Conservation (phyloP, 2,329 filamentous ascomycete species). For the Neurospora crassa region DNA sequence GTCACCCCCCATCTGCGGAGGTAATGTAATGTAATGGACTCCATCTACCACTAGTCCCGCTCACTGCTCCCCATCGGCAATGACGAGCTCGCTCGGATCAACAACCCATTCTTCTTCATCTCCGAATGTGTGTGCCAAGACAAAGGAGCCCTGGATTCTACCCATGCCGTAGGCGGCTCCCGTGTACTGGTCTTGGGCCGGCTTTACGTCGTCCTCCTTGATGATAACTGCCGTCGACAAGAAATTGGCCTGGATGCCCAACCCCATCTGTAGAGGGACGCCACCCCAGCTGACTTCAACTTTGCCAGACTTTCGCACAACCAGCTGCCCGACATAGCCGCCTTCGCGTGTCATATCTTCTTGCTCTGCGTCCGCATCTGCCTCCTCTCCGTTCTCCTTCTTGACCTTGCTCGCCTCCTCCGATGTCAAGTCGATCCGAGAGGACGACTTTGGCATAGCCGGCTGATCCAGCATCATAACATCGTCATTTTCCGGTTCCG, state of each 20-base stretch:
- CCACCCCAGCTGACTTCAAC: constrained; percentile 56
- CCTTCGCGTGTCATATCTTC: constrained; percentile 30
- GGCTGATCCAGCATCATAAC: constrained; percentile 28
- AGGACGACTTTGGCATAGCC: constrained; percentile 11
- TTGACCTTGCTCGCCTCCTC: constrained; percentile 20
- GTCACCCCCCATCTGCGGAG: neutral
- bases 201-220: constrained; percentile 46
- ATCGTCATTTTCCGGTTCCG: constrained; percentile 29
- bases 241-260: constrained; percentile 41
- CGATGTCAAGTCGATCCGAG: constrained; percentile 35
- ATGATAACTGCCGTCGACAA: constrained; percentile 50
- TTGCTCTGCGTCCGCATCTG: constrained; percentile 13
- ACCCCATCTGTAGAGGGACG: constrained; percentile 42
- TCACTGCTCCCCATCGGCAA: constrained; percentile 14
- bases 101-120: constrained; percentile 49
- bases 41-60: neutral
- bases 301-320: constrained; percentile 51
- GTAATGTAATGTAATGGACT: neutral
- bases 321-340: constrained; percentile 51
- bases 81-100: constrained; percentile 24
- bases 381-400: constrained; percentile 12
- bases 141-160: constrained; percentile 52
- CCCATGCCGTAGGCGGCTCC: constrained; percentile 53
- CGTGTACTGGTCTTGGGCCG: constrained; percentile 28
- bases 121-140: constrained; percentile 47